Percentiles rank a stretch among this genome's conserved stretches.
These are phyloP conservation scores for Tulasnella sp. DNA, from an alignment of 768 basidiomycete species.

Conservation along the genomic window DNA sequence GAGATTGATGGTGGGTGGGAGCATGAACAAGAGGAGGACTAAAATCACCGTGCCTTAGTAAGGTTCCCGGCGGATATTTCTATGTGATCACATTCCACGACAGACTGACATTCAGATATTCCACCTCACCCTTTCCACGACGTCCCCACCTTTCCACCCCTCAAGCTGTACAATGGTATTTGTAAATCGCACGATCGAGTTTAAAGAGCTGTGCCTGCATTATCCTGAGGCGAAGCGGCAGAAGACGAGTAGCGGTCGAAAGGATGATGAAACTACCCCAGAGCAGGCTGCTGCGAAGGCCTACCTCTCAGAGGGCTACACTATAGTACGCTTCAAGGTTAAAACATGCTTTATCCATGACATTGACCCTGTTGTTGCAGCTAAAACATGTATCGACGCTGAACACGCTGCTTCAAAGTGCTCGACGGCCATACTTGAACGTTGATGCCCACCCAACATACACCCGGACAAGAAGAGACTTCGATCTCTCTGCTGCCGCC, in stretches of 20 bases:
- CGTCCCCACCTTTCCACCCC: too few species aligned
- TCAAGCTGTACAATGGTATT: background rate
- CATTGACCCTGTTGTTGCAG: constrained; percentile 29
- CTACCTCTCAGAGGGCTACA: constrained; percentile 65
- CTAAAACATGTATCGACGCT: constrained; percentile 61
- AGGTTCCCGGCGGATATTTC: too few species aligned
- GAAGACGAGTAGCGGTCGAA: constrained; percentile 10
- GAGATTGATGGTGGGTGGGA: too few species aligned
- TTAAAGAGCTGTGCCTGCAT: constrained; percentile 40
- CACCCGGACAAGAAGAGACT: constrained; percentile 39
- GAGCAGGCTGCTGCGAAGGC: constrained; percentile 39
- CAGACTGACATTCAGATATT: too few species aligned
- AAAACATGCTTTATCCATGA: constrained; percentile 18
- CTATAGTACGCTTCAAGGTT: constrained; percentile 37
- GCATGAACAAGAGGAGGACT: too few species aligned
- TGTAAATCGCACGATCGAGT: constrained; percentile 47
- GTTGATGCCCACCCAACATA: constrained; percentile 51
- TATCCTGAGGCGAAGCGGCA: constrained; percentile 22
- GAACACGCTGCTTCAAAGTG: constrained; percentile 54
- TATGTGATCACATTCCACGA: too few species aligned
- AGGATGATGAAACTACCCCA: constrained; percentile 29
- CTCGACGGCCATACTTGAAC: constrained; percentile 81
- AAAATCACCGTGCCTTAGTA: too few species aligned
- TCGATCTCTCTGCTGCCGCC: constrained; percentile 40
- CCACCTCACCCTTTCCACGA: too few species aligned